Conservation (phyloP, 805 yeast genomes). For the Lachancea sp. region DNA sequence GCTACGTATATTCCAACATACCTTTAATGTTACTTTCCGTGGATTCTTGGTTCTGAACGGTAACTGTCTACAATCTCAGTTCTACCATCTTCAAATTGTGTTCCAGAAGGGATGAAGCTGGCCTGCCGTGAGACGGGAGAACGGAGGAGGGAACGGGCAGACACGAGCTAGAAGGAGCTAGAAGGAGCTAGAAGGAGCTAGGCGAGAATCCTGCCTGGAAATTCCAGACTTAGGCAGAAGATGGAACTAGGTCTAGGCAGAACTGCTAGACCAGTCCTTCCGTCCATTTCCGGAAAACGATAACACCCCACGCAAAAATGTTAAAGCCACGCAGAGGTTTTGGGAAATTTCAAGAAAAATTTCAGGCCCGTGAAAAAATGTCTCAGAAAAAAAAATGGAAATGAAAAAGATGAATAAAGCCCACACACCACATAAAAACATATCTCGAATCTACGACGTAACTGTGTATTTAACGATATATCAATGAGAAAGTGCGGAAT, state of each 20-base stretch:
- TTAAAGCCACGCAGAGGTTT: no score
- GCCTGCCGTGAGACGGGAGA: not conserved
- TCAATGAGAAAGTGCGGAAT: no score
- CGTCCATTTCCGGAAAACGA: not conserved
- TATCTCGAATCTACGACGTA: no score
- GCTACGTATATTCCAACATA: conserved; percentile 9
- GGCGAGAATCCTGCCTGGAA: not conserved
- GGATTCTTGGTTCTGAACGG: conserved; percentile 7
- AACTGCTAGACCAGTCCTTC: not conserved
- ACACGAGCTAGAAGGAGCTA: not conserved
- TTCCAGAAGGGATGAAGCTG: conserved; percentile 1
- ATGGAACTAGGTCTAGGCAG: no score
- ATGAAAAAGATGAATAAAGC: no score
- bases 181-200: not conserved
- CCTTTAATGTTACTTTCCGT: conserved; percentile 14
- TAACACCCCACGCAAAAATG: no score
- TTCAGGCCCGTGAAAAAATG: no score
- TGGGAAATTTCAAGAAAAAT: no score
- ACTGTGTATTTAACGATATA: no score
- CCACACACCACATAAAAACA: no score
- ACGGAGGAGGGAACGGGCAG: not conserved
- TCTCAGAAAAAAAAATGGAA: no score
- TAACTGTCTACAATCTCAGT: conserved; percentile 3
- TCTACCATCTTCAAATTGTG: conserved; percentile 7
- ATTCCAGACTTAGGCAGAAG: not conserved